Base-by-base conservation (phyloP, 2,329 filamentous ascomycete species). In the Penicillium sp. region DNA sequence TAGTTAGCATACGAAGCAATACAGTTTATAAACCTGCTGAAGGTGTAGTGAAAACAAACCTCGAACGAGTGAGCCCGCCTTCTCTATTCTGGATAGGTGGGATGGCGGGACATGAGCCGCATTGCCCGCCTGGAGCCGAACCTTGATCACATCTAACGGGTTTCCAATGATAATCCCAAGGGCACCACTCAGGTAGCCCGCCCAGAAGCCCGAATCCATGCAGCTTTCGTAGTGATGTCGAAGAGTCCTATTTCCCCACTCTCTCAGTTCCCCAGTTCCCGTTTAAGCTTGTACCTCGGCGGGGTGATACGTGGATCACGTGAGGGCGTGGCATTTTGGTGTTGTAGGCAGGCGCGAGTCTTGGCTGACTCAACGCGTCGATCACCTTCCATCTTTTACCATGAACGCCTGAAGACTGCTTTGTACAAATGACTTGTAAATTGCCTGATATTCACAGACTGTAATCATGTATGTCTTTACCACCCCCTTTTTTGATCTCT, bases 131-230 rank as follows among this genome's bases (percentile, higher is more conserved):
- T 98, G 93, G 2, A 96, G 79, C 42, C 88, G 89, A 52, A 92
- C 90, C 76, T 93, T 93, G 67, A 92, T 74, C 21, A 92, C 76
- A 71, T 93, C 89, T 4, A 97, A 81, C 3, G 92, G 91, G 68
- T 96, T 96, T 61, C 93, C 92, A 59, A 96, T 89, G 48, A 96
- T 78, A 67, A 97, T 97, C 46, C 91, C 90, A 49, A 88, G 82
- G 56, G 90, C 91, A 52, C 93, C 93, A 70, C 90, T 93, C 59
- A 95, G 78, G 75, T 96, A 97, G 68, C 93, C 92, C 56, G 93
- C 90, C 90, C 90, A 96, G 75, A 97, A 97, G 72, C 96, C 93
- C 65, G 91, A 90, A 19, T 33, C 48, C 54, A 56, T 56, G 31
- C 35, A 48, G 52, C 4, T n/a, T 31, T 44, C n/a, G 26, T 45